Evolutionary conservation across 176 grass and related monocot genomes (phyloP).

Genomic region (Hyparrhenia diplandra): DNA sequence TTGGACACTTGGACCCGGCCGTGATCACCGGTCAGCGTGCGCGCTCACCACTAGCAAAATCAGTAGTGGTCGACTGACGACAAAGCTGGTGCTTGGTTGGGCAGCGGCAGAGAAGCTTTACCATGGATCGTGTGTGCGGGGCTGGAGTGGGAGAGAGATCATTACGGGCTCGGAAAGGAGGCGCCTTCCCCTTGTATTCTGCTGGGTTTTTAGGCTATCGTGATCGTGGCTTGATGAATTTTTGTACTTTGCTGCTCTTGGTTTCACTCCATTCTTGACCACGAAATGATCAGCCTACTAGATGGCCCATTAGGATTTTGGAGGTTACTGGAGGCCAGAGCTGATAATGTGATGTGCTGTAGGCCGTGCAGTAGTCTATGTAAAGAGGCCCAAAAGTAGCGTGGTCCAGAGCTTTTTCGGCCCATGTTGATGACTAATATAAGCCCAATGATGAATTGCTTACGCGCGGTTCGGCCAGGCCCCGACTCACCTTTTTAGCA

Average conservation of each 20-base stretch:
- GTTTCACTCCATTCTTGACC: too few species aligned
- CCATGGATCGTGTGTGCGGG: background rate
- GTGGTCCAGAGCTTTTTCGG: background rate
- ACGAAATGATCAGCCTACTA: too few species aligned
- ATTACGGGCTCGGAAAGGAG: background rate
- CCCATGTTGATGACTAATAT: background rate
- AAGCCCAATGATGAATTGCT: background rate
- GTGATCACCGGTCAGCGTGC: background rate
- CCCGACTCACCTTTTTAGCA: too few species aligned
- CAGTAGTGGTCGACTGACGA: background rate
- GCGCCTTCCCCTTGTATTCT: too few species aligned
- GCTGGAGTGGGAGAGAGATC: background rate
- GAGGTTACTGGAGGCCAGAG: too few species aligned
- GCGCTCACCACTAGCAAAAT: background rate
- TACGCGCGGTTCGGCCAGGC: background rate
- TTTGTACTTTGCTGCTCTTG: background rate
- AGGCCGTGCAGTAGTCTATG: background rate
- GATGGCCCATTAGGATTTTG: too few species aligned
- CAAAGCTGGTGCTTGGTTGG: background rate
- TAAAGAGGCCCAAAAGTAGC: background rate
- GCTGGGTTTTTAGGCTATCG: too few species aligned
- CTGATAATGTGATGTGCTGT: background rate
- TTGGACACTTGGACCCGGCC: background rate
- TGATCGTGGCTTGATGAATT: background rate
- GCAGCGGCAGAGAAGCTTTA: background rate